Base-by-base conservation (phyloP, 179 eudicot genomes). In the Beta lomatogona region DNA sequence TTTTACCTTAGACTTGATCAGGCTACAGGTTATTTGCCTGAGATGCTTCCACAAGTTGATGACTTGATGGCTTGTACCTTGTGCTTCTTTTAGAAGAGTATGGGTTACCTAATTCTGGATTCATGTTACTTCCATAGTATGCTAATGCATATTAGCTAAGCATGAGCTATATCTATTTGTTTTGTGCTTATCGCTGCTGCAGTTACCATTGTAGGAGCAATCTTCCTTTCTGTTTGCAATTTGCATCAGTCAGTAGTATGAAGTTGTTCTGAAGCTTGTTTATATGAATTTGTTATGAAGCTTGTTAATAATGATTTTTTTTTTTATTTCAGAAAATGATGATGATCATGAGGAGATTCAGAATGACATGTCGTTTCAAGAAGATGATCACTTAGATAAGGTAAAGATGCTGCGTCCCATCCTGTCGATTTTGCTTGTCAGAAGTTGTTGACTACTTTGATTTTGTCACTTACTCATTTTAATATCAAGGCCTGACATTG, bases 311-410 rank as follows among this genome's bases (percentile, higher is more conserved):
- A n/a, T n/a, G n/a, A n/a, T 72, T 73, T 65, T 55, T 16, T 53
- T 15, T 41, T 44, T 69, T 28, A n/a, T 63, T 75, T 61, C 61
- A 76, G 83, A 83, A 7, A 61, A 83, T 76, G 83, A 76, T 50
- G 86, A 80, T 46, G 86, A 69, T 9, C 72, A 54, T 1, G 78
- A 81, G 21, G 79, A 76, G 69, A 65, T 76, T 76, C 73, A 53
- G 50, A 77, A 76, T 76, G 86, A 71, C 12, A 44, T 14, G 14
- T 71, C 81, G 41, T 63, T 16, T 80, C 80, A 61, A 65, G 73
- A 41, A 54, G 80, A 80, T 83, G 80, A 70, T 45, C 77, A 2
- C 28, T 69, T 50, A 9, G 61, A 79, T 6, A 63, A 80, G 83
- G 86, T 83, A 75, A 66, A 48, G 15, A 18, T 66, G 19, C 22